These are phyloP conservation scores for Ophiocordyceps camponoti-saundersi DNA, from an alignment of 2,329 filamentous ascomycete genomes.

Conservation along the genomic window DNA sequence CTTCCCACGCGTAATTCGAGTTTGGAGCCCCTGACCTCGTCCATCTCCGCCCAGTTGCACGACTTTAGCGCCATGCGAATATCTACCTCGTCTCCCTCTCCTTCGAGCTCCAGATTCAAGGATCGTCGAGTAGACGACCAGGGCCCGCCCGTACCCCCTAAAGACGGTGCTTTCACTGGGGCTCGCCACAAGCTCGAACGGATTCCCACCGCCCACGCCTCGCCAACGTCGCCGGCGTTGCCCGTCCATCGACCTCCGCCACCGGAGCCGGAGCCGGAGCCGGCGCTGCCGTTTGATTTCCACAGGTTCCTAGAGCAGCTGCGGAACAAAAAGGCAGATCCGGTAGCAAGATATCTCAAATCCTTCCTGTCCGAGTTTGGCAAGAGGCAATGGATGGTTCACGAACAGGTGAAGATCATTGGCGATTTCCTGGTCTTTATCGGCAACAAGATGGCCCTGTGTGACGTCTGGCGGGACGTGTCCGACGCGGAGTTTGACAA, in stretches of 20 bases:
- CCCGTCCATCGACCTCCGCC: conserved; percentile 47
- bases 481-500: conserved; percentile 98
- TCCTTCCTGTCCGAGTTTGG: conserved; percentile 90
- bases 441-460: conserved; percentile 93
- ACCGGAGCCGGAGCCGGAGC: conserved; percentile 62
- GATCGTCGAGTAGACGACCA: conserved; percentile 25
- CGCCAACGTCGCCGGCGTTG: conserved; percentile 28
- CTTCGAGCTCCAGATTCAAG: conserved; percentile 18
- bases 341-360: conserved; percentile 85
- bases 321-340: conserved; percentile 92
- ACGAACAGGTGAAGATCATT: conserved; percentile 98
- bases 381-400: conserved; percentile 98
- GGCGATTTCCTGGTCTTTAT: conserved; percentile 94
- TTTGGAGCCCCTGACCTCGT: conserved; percentile 50
- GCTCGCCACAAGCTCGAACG: conserved; percentile 21
- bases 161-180: conserved; percentile 32
- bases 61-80: conserved; percentile 26
- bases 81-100: conserved; percentile 20
- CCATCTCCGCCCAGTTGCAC: conserved; percentile 29
- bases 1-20: conserved; percentile 79
- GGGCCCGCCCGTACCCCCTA: conserved; percentile 41
- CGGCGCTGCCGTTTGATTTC: conserved; percentile 84
- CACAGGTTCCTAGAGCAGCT: conserved; percentile 93
- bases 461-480: conserved; percentile 90
- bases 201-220: conserved; percentile 8